phyloP scores from a whole-genome alignment of 805 yeast genomes.

The Nakazawaea populi region DNA sequence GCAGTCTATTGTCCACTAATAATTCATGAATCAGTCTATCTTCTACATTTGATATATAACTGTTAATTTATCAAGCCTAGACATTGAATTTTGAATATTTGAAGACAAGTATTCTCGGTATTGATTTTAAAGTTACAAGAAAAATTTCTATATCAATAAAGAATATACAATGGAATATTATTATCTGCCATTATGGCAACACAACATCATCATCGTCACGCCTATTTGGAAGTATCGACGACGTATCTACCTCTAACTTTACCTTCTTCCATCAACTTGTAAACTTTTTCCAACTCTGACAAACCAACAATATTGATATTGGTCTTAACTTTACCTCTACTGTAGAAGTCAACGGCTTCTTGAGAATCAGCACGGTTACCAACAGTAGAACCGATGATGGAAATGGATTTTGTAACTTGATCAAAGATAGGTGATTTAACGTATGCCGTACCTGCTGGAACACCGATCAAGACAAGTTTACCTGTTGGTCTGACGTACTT shows the following conservation, averaged over 20 bases:
- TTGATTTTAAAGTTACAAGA: no score
- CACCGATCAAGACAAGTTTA: conserved; percentile 44
- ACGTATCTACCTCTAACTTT: conserved; percentile 86
- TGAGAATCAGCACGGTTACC: conserved; percentile 76
- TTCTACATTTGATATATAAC: no score
- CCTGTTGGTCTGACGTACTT: conserved; percentile 61
- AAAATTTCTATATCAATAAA: no score
- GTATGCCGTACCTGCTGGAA: conserved; percentile 60
- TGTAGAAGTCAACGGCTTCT: conserved; percentile 10
- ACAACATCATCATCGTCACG: not conserved
- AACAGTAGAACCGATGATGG: conserved; percentile 66
- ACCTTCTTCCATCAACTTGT: conserved; percentile 75
- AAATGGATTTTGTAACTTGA: conserved; percentile 58
- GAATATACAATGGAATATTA: not conserved
- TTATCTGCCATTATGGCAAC: not conserved
- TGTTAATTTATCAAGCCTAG: no score
- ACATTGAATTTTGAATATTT: no score
- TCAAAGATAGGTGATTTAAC: conserved; percentile 56
- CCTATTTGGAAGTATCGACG: conserved; percentile 64
- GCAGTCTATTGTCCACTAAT: no score
- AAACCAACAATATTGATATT: conserved; percentile 67
- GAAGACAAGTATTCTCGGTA: no score
- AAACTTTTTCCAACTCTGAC: conserved; percentile 63
- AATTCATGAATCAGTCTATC: no score
- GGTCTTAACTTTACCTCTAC: conserved; percentile 6